Evolutionary conservation across 768 basidiomycete species (phyloP).

Genomic region (Suillus paluster): DNA sequence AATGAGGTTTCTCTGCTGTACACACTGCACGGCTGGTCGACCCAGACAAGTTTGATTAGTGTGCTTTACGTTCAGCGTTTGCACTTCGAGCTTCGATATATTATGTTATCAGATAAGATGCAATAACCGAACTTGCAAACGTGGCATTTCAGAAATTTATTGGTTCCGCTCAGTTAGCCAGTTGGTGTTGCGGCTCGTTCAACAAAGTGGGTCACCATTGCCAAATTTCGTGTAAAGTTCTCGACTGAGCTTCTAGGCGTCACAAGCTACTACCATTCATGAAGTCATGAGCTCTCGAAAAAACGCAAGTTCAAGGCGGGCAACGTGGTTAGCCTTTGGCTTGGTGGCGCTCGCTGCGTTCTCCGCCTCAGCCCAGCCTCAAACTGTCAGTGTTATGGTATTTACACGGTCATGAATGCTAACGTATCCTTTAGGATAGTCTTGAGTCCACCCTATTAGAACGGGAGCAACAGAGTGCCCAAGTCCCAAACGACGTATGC

Average conservation of each 20-base stretch:
- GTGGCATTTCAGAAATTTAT: constrained; percentile 2
- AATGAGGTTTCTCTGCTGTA: not conserved
- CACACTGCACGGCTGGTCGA: not conserved
- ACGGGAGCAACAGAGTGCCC: not conserved
- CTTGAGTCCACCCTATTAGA: not conserved
- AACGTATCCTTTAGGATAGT: not conserved
- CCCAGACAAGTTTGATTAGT: not conserved
- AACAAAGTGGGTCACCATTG: not conserved
- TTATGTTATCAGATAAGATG: not conserved
- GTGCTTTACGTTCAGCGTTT: not conserved
- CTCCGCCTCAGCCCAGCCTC: constrained; percentile 47
- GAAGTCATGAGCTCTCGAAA: constrained; percentile 25
- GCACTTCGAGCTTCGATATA: not conserved
- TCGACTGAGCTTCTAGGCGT: not conserved
- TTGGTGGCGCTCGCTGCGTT: constrained; percentile 55
- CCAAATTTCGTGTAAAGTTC: not conserved
- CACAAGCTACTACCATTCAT: not conserved
- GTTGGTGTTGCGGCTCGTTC: not conserved
- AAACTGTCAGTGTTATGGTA: constrained; percentile 8
- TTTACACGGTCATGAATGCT: not conserved
- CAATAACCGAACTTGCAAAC: not conserved
- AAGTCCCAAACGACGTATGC: constrained; percentile 1
- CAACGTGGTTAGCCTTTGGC: constrained; percentile 64
- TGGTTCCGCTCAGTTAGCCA: not conserved
- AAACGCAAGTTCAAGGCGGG: constrained; percentile 40